Evolutionary conservation across 1,284 basidiomycete genomes (phyloP), one percentile per base, ranked within the genome.

Genomic region (Fomitiporia mediterranea): DNA sequence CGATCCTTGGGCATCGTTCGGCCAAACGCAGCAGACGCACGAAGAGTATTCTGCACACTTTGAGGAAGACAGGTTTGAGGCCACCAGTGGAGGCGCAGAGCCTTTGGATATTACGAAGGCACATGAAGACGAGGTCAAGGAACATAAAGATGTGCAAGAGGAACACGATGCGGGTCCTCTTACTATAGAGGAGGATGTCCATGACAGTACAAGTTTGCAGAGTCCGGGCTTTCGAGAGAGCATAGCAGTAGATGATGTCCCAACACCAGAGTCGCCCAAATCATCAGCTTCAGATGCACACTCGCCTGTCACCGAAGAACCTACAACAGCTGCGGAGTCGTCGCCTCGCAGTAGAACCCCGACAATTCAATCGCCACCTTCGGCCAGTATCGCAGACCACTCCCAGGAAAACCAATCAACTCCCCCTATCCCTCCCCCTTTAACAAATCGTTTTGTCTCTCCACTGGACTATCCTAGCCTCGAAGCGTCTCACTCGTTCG

Each of bases 1-100:
- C 51, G 88, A 91, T 67, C 88, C 89, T 61, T 91, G 89, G 88
- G 72, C 83, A 2, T 78, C 76, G 57, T 72, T 69, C 49, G 68
- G 68, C 19, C 67, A 72, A 40, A 53, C 61, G 25, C 9, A 15
- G 28, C 53, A 51, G 27, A 27, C 11, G 5, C 21, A 44, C 38
- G 50, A 48, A 11, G 13, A n/a, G n/a, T 30, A 48, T 15, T 43
- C 25, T 21, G 19, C 42, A 13, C 35, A 37, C 15, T 46, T 35
- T 27, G 49, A 48, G 13, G n/a, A 34, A 9, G 11, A 28, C 6
- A 28, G 35, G 2, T 46, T 46, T 25, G 49, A 23, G 15, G 19
- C 30, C 17, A 28, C 25, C 13, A 17, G 15, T 43, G 25, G n/a
- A 15, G 19, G 38, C 13, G 13, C 32, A 7, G 19, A 27, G 17